phyloP scores from a whole-genome alignment of 2,329 filamentous ascomycete species.

The Fusarium zealandicum region DNA sequence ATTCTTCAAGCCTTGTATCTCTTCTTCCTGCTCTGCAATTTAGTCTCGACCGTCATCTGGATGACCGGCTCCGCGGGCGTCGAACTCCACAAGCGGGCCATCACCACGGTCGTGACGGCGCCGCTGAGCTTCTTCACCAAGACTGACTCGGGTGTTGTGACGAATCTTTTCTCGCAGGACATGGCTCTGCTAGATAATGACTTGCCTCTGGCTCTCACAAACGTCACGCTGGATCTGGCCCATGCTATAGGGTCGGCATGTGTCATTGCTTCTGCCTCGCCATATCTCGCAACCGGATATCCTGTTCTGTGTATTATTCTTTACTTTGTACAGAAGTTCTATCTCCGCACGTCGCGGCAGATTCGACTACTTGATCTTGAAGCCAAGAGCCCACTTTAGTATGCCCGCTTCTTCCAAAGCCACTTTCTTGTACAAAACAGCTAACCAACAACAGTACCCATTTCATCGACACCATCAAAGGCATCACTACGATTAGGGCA shows the following conservation, averaged over 20 bases:
- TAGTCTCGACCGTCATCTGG: constrained; percentile 25
- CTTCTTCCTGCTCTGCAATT: constrained; percentile 31
- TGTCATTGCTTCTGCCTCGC: constrained; percentile 54
- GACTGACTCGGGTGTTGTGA: constrained; percentile 52
- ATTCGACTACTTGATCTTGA: constrained; percentile 68
- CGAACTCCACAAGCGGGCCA: constrained; percentile 44
- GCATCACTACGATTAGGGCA: constrained; percentile 63
- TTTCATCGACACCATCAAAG: constrained; percentile 64
- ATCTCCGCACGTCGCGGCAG: constrained; percentile 67
- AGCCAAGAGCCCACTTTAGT: constrained; percentile 59
- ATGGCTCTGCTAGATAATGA: constrained; percentile 51
- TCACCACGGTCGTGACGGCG: constrained; percentile 47
- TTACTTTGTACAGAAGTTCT: constrained; percentile 62
- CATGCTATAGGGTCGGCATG: constrained; percentile 52
- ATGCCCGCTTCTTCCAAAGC: neutral
- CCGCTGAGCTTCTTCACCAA: constrained; percentile 52
- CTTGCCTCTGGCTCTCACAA: constrained; percentile 46
- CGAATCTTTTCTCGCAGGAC: constrained; percentile 57
- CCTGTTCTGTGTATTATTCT: constrained; percentile 56
- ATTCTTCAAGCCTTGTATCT: constrained; percentile 31
- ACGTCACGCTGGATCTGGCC: constrained; percentile 36
- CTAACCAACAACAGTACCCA: constrained; percentile 47
- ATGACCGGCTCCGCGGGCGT: constrained; percentile 44
- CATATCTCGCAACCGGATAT: constrained; percentile 57
- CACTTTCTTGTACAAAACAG: too few species aligned